phyloP scores from a whole-genome alignment of 2,329 filamentous ascomycete genomes.

The Pseudogymnoascus sp. region DNA sequence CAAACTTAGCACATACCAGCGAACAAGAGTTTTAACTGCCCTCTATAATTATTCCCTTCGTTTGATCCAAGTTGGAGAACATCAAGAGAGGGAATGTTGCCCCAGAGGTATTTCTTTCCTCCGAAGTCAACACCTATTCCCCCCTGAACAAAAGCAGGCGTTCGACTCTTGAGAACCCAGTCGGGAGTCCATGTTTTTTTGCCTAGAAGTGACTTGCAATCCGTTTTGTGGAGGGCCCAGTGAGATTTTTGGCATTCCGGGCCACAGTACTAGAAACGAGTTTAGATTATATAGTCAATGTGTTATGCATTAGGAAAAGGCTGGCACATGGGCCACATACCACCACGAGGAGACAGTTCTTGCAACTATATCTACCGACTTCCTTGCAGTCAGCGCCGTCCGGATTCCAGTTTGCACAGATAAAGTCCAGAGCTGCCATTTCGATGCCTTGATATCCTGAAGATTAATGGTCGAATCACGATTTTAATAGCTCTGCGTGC shows the following conservation, averaged over 20 bases:
- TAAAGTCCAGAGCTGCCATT: not conserved
- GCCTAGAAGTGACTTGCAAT: conserved; percentile 12
- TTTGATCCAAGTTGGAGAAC: conserved; percentile 28
- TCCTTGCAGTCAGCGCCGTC: not conserved
- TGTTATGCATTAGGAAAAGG: not conserved
- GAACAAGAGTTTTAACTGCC: conserved; percentile 30
- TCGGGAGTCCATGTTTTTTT: conserved; percentile 13
- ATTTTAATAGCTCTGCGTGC: not conserved
- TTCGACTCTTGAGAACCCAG: conserved; percentile 10
- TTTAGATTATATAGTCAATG: conserved; percentile 34
- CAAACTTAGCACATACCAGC: conserved; percentile 19
- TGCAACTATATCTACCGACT: not conserved
- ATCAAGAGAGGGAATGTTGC: conserved; percentile 34
- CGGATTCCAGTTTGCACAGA: not conserved
- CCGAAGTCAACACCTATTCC: conserved; percentile 10
- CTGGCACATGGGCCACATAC: not conserved
- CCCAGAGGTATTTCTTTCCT: conserved; percentile 30
- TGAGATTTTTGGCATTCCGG: conserved; percentile 10
- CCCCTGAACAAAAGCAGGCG: not conserved
- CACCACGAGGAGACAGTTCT: not conserved
- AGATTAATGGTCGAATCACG: not conserved
- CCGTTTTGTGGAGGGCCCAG: conserved; percentile 12
- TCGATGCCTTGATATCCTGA: not conserved
- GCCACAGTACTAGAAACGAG: conserved; percentile 12
- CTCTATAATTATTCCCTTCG: conserved; percentile 20